phyloP scores from a whole-genome alignment of 306 rosid genomes.

The Fragaria nilgerrensis region DNA sequence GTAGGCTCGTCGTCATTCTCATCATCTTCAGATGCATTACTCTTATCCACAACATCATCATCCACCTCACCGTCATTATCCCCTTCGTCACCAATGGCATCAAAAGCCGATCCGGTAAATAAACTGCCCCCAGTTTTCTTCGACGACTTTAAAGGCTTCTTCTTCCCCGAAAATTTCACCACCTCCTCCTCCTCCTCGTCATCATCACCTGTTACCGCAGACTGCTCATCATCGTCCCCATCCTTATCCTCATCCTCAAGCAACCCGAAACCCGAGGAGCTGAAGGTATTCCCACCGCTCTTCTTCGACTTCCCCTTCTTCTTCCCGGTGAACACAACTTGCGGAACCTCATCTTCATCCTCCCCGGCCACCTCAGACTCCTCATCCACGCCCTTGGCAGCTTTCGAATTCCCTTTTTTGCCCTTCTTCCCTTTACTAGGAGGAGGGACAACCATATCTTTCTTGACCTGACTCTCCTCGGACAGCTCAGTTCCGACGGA shows the following conservation, averaged over 20 bases:
- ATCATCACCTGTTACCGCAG: slow-evolving; percentile 32
- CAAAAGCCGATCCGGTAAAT: slow-evolving; percentile 48
- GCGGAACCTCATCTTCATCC: slow-evolving; percentile 47
- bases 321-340: slow-evolving; percentile 64
- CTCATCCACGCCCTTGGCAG: slow-evolving; percentile 28
- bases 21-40: slow-evolving; percentile 25
- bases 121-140: slow-evolving; percentile 57
- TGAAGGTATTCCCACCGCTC: slow-evolving; percentile 51
- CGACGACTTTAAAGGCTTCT: slow-evolving; percentile 51
- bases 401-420: slow-evolving; percentile 56
- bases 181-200: slow-evolving; percentile 46
- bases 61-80: slow-evolving; percentile 41
- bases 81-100: slow-evolving; percentile 49
- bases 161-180: slow-evolving; percentile 58
- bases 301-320: slow-evolving; percentile 74
- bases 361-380: slow-evolving; percentile 31
- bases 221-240: slow-evolving; percentile 39
- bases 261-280: slow-evolving; percentile 53
- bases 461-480: slow-evolving; percentile 50
- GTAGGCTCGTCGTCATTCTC: slow-evolving; percentile 52
- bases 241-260: slow-evolving; percentile 57
- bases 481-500: slow-evolving; percentile 62
- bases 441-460: slow-evolving; percentile 37
- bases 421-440: slow-evolving; percentile 62
- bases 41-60: slow-evolving; percentile 34